Evolutionary conservation across 148 eudicot species (phyloP).

Genomic region (Nepenthes mirabilis): DNA sequence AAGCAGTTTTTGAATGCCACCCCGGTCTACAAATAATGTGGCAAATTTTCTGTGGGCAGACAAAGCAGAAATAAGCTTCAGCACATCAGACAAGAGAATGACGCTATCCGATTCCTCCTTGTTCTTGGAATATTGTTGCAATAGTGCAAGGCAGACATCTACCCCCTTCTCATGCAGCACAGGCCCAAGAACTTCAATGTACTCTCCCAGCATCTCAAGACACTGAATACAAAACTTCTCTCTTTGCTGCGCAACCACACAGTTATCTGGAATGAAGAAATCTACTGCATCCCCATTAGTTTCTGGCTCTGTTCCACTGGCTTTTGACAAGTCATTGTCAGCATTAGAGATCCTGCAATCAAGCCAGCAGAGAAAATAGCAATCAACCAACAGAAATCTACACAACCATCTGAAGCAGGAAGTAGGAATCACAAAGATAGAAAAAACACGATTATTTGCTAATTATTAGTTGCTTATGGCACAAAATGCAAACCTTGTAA

Average conservation of each 20-base stretch:
- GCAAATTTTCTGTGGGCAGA: constrained; percentile 98
- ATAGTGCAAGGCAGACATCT: constrained; percentile 75
- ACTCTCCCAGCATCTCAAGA: constrained; percentile 81
- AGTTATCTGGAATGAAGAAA: constrained; percentile 50
- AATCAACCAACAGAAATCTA: not conserved
- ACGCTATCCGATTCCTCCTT: constrained; percentile 34
- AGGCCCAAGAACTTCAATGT: constrained; percentile 94
- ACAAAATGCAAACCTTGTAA: constrained; percentile 44
- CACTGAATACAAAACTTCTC: constrained; percentile 89
- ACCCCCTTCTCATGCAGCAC: constrained; percentile 95
- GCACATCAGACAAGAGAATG: constrained; percentile 66
- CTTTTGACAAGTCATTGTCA: constrained; percentile 21
- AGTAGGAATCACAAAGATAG: not conserved
- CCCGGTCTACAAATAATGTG: constrained; percentile 80
- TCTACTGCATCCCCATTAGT: constrained; percentile 46
- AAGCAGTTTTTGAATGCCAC: constrained; percentile 90
- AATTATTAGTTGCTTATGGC: too few species aligned
- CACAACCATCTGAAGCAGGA: not conserved
- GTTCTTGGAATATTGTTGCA: constrained; percentile 44
- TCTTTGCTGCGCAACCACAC: constrained; percentile 50
- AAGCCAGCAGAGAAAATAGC: not conserved
- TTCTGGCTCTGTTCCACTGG: constrained; percentile 37
- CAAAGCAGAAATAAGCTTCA: constrained; percentile 77
- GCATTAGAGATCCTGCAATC: constrained; percentile 33
- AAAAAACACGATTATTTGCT: not conserved